Evolutionary conservation across 176 grass and related monocot genomes (phyloP).

Genomic region (Tillandsia leiboldiana): DNA sequence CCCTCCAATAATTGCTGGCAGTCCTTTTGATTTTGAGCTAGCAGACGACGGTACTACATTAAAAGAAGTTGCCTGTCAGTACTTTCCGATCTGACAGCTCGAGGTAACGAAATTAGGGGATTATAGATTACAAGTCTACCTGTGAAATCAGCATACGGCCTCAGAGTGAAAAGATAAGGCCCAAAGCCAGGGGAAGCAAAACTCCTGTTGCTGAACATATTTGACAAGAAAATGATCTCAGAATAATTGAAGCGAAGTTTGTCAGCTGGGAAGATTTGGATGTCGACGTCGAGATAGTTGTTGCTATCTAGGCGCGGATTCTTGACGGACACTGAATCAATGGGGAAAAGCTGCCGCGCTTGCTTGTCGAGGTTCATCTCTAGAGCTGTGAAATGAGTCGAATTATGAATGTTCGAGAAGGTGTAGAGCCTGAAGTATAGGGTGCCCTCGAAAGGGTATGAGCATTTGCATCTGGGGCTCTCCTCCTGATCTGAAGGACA

Average conservation of each 20-base stretch:
- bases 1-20: constrained; percentile 34
- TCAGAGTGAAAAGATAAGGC: too few relatives aligned
- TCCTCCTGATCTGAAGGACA: constrained; percentile 31
- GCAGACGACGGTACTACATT: constrained; percentile 21
- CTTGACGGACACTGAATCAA: constrained; percentile 28
- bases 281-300: too few relatives aligned
- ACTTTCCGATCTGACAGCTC: background rate
- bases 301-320: constrained; percentile 15
- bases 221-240: too few relatives aligned
- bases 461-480: constrained; percentile 36
- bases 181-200: too few relatives aligned
- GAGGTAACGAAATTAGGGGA: background rate
- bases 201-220: too few relatives aligned
- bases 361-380: constrained; percentile 21
- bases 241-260: too few relatives aligned
- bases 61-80: background rate
- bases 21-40: constrained; percentile 17
- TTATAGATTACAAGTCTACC: too few relatives aligned
- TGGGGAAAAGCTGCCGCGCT: constrained; percentile 5
- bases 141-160: too few relatives aligned
- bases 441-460: constrained; percentile 31
- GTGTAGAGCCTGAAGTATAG: constrained; percentile 34
- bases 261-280: too few relatives aligned
- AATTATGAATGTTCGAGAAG: constrained; percentile 33
- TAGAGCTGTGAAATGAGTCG: constrained; percentile 18